Conservation (phyloP, 352 stramenopile genomes). For the Globisporangium takayamanum region DNA sequence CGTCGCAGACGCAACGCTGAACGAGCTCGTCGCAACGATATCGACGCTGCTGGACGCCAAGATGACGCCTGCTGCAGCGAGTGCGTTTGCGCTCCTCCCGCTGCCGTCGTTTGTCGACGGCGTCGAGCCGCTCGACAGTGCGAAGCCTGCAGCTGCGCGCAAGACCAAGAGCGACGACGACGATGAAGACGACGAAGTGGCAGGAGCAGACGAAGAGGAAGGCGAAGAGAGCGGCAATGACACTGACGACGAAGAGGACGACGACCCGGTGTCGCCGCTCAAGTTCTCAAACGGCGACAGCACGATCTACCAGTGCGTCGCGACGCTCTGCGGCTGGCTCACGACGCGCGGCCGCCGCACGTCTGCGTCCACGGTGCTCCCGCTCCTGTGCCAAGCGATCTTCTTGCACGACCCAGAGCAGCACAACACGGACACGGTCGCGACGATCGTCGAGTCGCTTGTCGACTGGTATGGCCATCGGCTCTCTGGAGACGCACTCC, state of each 20-base stretch:
- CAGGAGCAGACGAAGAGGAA: not conserved
- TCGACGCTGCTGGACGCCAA: conserved; percentile 53
- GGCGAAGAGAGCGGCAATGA: conserved; percentile 2
- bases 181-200: not conserved
- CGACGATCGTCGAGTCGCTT: conserved; percentile 15
- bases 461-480: conserved; percentile 10
- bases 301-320: conserved; percentile 31
- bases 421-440: conserved; percentile 9
- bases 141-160: conserved; percentile 8
- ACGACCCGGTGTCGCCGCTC: conserved; percentile 17
- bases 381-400: conserved; percentile 29
- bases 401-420: conserved; percentile 17
- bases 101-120: conserved; percentile 55
- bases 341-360: conserved; percentile 17
- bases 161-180: not conserved
- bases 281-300: conserved; percentile 17
- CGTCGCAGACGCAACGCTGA: conserved; percentile 36
- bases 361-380: conserved; percentile 31
- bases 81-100: conserved; percentile 44
- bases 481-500: no score
- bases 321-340: conserved; percentile 39
- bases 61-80: conserved; percentile 24
- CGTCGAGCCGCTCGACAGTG: conserved; percentile 30
- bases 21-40: conserved; percentile 48
- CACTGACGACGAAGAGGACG: conserved; percentile 7